Conservation (phyloP, 2,329 filamentous ascomycete species). For the Fusarium sambucinum region DNA sequence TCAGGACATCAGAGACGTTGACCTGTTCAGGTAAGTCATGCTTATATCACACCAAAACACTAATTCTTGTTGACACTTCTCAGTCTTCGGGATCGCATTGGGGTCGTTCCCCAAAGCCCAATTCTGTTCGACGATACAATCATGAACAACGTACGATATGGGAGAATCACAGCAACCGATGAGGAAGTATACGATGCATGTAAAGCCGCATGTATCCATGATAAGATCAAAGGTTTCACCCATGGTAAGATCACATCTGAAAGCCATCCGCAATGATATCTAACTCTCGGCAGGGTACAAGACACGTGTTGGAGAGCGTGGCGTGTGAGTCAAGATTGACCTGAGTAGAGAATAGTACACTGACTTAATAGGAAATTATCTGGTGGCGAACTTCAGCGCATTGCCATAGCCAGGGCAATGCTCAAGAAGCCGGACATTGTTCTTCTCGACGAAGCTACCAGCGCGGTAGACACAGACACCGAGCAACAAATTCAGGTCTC, state of each 20-base stretch:
- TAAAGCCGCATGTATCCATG: slow-evolving; percentile 67
- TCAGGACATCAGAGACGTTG: slow-evolving; percentile 67
- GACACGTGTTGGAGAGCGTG: slow-evolving; percentile 64
- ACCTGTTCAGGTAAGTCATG: slow-evolving; percentile 59
- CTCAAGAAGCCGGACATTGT: slow-evolving; percentile 81
- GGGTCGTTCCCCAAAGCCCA: slow-evolving; percentile 67
- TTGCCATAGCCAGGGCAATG: slow-evolving; percentile 77
- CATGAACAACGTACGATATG: slow-evolving; percentile 71
- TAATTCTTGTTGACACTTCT: slow-evolving; percentile 39
- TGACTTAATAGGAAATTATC: slow-evolving; percentile 67
- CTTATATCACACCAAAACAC: not conserved
- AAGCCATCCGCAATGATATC: not conserved
- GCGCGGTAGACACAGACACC: slow-evolving; percentile 78
- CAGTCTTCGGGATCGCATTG: slow-evolving; percentile 66
- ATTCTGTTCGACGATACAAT: slow-evolving; percentile 70
- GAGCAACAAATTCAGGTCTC: slow-evolving; percentile 75
- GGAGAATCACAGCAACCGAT: slow-evolving; percentile 65
- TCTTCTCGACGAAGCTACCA: slow-evolving; percentile 83
- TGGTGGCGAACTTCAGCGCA: slow-evolving; percentile 74
- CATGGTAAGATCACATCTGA: slow-evolving; percentile 55
- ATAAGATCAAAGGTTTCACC: slow-evolving; percentile 67
- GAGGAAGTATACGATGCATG: slow-evolving; percentile 68
- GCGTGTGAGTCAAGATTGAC: slow-evolving; percentile 54
- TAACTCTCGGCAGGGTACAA: slow-evolving; percentile 57
- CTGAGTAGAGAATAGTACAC: not conserved